Base-by-base conservation (phyloP, 108 stramenopile species). In the Schizochytrium sp. region DNA sequence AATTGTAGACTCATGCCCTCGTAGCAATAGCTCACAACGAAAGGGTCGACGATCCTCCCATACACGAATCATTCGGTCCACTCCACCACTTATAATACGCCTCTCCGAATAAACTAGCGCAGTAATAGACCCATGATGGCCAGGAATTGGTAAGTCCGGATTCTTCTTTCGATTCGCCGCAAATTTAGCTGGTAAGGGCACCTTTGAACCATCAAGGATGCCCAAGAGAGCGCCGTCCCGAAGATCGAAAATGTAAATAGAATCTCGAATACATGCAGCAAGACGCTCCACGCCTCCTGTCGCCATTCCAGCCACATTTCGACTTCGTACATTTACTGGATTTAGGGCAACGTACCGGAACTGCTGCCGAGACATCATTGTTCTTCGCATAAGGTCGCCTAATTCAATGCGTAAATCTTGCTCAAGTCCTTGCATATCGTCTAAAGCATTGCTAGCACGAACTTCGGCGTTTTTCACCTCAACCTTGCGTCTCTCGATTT, bases 401-500 rank as follows among this genome's bases (percentile, higher is more conserved):
- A 83, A 53, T 53, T 83, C 76, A 49, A 83, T 55, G 17, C 50
- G n/a, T 1, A 83, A 53, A 10, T 55, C 53, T 42, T 83, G 50
- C 47, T 83, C 76, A 53, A 83, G 76, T n/a, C 76, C 76, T 17
- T 49, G 53, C 76, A 83, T 83, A 55, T 83, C 76, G 53, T 83
- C 76, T 28, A 5, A n/a, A 55, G 76, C 76, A 40, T 83, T 83
- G 50, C 76, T 83, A 8, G 76, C 76, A 19, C 76, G 76, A 17
- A 40, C 55, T 3, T 83, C 76, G 10, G 76, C 76, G 17, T 28
- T 46, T 12, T 50, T 12, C 28, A 47, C 5, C 53, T 47, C 28
- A 7, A 38, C 53, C 55, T 83, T 12, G 47, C 76, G 47, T 0
- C 53, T n/a, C 3, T 83, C 53, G 15, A 83, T 83, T 10, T 5